Evolutionary conservation across 1,284 basidiomycete species (phyloP), one percentile per base, ranked within the genome.

Genomic region (Porogramme epimiltina): DNA sequence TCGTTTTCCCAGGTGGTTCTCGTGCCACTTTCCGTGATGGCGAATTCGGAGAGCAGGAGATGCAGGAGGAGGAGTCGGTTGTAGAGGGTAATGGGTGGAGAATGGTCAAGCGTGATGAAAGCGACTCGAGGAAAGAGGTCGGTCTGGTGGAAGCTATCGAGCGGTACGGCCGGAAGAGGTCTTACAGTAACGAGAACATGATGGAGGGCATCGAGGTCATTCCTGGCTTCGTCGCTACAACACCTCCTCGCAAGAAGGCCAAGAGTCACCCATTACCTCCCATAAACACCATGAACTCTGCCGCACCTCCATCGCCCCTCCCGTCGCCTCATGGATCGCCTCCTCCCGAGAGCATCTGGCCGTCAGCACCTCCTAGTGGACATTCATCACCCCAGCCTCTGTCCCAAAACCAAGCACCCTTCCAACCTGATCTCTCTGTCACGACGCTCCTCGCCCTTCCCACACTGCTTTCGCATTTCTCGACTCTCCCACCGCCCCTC

Each of bases 321-420:
- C 89, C 89, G 6, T 91, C 89, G 13, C 89, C 89, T 20, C 86
- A 86, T 67, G 89, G 88, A 23, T 91, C 90, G 9, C 89, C 90
- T 3, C 81, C 83, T 28, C 87, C 83, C 13, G 83, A 87, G 65
- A 73, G 73, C 49, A 82, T 85, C 43, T 89, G 85, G 84, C 87
- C 87, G 24, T 89, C 87, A 24, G 85, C 87, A 8, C 85, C 87
- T 24, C 86, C 87, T 6, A 87, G 85, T 57, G 85, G 84, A 1
- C 78, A 82, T 33, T 85, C 85, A 37, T 88, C 88, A 22, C 85
- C 86, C 4, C 71, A 80, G 53, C 80, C 81, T 1, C 81, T 82
- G 56, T 41, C 78, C 4, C 81, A 80, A 59, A 36, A 77, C 3
- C 81, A 81, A 58, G 78, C 81, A 20, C 89, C 91, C 1, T 70